Base-by-base conservation (phyloP, 306 rosid genomes). In the Trifolium pratense region DNA sequence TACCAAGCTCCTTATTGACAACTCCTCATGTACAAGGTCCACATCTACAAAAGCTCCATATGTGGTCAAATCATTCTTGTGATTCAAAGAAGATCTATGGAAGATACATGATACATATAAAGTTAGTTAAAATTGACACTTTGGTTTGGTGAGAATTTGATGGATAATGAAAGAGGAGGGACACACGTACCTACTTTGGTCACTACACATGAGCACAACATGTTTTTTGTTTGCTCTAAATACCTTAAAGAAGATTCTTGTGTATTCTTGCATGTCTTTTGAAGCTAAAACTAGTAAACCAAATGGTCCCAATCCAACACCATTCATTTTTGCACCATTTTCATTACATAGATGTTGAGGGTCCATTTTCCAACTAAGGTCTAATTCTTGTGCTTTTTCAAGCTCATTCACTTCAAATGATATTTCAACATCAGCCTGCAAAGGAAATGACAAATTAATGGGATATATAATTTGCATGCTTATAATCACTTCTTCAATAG, bases 401-500 rank as follows among this genome's bases (percentile, higher is more conserved):
- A 92, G 43, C 11, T 79, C 83, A 9, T 29, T 80, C 62, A 86
- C 76, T 62, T 82, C 66, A 18, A 92, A 92, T 21, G 90, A 77
- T 26, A 86, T 69, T 52, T 84, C 93, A 39, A 89, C 87, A 70
- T 91, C 96, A 17, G 90, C 97, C 97, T 91, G 87, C 57, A 66
- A 75, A 29, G 8, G 11, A 13, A 36, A 25, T 65, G n/a, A 65
- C 20, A 45, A 52, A 51, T 26, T 21, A 21, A 55, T 20, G 61
- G 10, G 16, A 37, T 37, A 34, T 29, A 29, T 29, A 20, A 2
- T 31, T 53, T 53, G 74, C 79, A 75, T 43, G 60, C 68, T 42
- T 34, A 75, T 56, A 39, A n/a, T 53, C 73, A 53, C 72, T 20
- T 75, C 34, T n/a, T 12, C 20, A 64, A 53, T 64, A 36, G 5